Percentiles rank a stretch among this genome's conserved stretches.
Conservation (phyloP, 179 eudicot genomes). For the Spinacia oleracea region DNA sequence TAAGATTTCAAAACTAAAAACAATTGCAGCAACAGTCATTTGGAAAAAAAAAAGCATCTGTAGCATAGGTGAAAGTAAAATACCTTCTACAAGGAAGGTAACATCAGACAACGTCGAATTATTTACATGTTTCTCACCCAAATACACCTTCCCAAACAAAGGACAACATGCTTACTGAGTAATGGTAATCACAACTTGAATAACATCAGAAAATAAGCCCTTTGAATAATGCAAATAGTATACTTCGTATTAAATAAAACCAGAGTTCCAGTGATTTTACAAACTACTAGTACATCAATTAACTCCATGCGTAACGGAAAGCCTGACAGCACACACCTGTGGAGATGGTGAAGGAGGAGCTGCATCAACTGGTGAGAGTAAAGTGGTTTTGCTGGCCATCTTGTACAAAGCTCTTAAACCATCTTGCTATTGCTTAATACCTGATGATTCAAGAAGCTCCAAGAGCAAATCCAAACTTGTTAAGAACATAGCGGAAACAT, state of each 20-base stretch:
- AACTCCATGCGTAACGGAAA: background rate
- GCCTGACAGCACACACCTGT: conserved; percentile 45
- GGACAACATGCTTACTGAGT: background rate
- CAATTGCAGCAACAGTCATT: background rate
- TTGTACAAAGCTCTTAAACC: conserved; percentile 66
- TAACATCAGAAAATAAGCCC: background rate
- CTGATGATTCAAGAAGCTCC: conserved; percentile 64
- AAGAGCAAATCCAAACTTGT: conserved; percentile 62
- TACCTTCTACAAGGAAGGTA: conserved; percentile 89
- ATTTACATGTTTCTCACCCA: conserved; percentile 85
- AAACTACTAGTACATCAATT: background rate
- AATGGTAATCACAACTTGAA: background rate
- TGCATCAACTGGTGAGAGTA: conserved; percentile 62
- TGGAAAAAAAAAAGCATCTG: background rate
- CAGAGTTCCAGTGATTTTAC: background rate
- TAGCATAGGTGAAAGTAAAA: background rate
- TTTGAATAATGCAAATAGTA: background rate
- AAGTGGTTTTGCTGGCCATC: conserved; percentile 65
- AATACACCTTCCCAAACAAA: conserved; percentile 64
- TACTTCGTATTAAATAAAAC: background rate
- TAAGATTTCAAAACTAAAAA: background rate
- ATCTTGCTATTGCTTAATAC: conserved; percentile 60
- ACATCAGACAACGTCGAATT: conserved; percentile 76
- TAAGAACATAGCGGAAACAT: background rate
- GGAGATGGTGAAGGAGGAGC: conserved; percentile 83